Conservation (phyloP, 1,284 basidiomycete species). For the Inonotus obliquus region DNA sequence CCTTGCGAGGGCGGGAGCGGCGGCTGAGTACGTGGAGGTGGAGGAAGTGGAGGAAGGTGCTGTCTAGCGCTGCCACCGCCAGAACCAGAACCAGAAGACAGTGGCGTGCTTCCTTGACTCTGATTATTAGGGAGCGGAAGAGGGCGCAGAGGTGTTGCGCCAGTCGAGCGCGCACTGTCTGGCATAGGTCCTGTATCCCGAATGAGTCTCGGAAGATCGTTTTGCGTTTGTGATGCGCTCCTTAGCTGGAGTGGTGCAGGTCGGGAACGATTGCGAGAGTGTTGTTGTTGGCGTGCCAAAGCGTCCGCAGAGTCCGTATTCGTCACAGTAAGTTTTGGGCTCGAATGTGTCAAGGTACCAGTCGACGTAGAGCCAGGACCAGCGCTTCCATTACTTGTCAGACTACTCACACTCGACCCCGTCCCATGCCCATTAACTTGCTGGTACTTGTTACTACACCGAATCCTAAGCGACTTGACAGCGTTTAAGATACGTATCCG, state of each 20-base stretch:
- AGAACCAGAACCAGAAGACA: conserved; percentile 23
- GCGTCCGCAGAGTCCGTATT: conserved; percentile 18
- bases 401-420: conserved; percentile 11
- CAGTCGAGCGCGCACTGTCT: conserved; percentile 43
- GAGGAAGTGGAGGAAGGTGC: conserved; percentile 60
- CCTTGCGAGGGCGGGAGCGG: conserved; percentile 43
- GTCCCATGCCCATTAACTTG: neutral
- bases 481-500: conserved; percentile 80
- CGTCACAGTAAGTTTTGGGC: conserved; percentile 21
- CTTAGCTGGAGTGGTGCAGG: conserved; percentile 66
- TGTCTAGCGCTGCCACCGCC: conserved; percentile 30
- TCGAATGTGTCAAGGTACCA: conserved; percentile 5
- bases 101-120: conserved; percentile 20
- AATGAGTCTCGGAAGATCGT: conserved; percentile 62
- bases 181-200: conserved; percentile 47
- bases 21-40: conserved; percentile 58
- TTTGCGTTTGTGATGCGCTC: conserved; percentile 34
- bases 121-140: conserved; percentile 31
- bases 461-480: conserved; percentile 70
- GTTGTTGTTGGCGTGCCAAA: conserved; percentile 27
- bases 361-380: conserved; percentile 8
- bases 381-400: conserved; percentile 24
- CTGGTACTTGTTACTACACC: conserved; percentile 19
- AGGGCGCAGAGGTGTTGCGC: conserved; percentile 36
- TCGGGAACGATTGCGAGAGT: conserved; percentile 41